Base-by-base conservation (phyloP, 2,329 filamentous ascomycete genomes). In the Magnaporthiopsis incrustans region DNA sequence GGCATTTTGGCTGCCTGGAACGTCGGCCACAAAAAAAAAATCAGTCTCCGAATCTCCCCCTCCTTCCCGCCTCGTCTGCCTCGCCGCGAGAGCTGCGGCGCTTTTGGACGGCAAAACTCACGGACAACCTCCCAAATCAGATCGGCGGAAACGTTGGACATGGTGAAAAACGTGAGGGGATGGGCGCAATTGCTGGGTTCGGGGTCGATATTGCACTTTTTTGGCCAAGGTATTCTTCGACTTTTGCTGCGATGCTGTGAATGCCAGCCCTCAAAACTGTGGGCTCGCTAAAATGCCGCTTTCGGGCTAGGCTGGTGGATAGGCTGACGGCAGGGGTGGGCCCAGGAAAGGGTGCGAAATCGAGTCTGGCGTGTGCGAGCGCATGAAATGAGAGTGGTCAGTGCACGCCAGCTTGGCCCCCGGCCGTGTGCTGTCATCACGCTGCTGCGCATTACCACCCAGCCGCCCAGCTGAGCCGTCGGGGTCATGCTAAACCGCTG, bases 81-180 rank as follows among this genome's bases (percentile, higher is more conserved):
- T 61, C 25, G 61, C 22, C 15, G 44, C 22, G 44, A 25, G 44
- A 53, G 44, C 44, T 53, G 44, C 44, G 44, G 44, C 44, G 60
- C 64, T 56, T 56, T 57, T 63, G 26, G 30, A n/a, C 50, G 57
- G 35, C 18, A 57, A 56, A 69, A 92, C 92, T 80, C 88, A 97
- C 93, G 91, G 85, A 89, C 88, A 79, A 96, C 82, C 86, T 94
- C 89, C 94, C 94, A 98, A 85, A 97, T 82, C 74, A 97, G 85
- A 82, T 97, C 93, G 77, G 88, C 81, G 78, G 92, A 96, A 77
- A 96, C 84, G 84, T 92, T 91, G 74, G 87, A 76, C 82, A 86
- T 85, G 79, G 78, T 86, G 83, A 74, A 74, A 71, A 73, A n/a
- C n/a, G 44, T 25, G 38, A 53, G 68, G 68, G 71, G 69, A 73